These are phyloP conservation scores for Cenococcum geophilum DNA, from an alignment of 495 filamentous ascomycete genomes.

Conservation along the genomic window DNA sequence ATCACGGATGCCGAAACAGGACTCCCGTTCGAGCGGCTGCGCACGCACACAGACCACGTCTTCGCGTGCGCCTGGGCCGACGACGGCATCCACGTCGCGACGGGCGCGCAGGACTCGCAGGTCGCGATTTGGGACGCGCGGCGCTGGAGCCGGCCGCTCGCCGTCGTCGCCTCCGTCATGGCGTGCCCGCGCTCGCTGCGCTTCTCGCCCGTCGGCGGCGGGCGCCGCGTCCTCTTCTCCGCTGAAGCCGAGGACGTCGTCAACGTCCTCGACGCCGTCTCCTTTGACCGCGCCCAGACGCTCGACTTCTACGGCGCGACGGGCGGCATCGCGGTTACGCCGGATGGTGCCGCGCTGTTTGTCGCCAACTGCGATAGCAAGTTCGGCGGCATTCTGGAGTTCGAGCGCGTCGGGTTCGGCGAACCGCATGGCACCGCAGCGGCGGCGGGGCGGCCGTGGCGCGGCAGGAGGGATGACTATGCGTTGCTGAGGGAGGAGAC, in stretches of 20 bases:
- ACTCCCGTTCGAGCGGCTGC: conserved; percentile 49
- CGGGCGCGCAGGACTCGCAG: conserved; percentile 81
- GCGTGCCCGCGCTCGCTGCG: conserved; percentile 69
- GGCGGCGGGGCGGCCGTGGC: not conserved
- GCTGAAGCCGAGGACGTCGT: conserved; percentile 83
- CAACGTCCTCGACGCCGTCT: conserved; percentile 65
- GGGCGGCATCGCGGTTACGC: conserved; percentile 66
- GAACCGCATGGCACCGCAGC: not conserved
- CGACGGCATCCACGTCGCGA: conserved; percentile 82
- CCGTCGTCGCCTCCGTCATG: conserved; percentile 65
- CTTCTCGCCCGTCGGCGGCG: conserved; percentile 74
- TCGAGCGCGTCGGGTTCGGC: conserved; percentile 46
- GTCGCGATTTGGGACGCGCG: conserved; percentile 84
- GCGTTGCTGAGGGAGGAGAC: no score
- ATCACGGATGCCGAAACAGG: conserved; percentile 62
- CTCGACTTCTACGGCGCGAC: conserved; percentile 84
- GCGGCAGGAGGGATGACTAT: not conserved
- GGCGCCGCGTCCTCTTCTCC: conserved; percentile 66
- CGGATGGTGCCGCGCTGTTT: conserved; percentile 64
- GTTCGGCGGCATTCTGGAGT: conserved; percentile 75
- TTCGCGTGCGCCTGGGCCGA: conserved; percentile 91
- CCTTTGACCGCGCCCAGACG: conserved; percentile 54
- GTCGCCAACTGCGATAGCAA: conserved; percentile 68
- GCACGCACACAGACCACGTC: conserved; percentile 71
- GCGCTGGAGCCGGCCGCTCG: conserved; percentile 57